Conservation (phyloP, 257 asterid species). For the Gynochthodes officinalis region DNA sequence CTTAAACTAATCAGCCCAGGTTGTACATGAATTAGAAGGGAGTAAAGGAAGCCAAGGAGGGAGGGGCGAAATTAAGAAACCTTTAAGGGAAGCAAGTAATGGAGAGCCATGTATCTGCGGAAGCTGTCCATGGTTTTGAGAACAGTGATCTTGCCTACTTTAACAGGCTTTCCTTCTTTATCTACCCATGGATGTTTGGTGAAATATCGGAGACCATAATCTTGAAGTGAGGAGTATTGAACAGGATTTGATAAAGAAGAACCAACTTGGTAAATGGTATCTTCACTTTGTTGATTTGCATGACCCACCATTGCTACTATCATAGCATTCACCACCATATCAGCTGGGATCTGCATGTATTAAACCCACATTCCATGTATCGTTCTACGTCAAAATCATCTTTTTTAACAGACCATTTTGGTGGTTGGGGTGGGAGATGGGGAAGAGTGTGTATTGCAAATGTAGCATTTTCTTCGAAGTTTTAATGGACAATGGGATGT, state of each 20-base stretch:
- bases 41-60: not conserved
- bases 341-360: constrained; percentile 74
- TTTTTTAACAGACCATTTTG: not conserved
- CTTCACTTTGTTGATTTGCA: constrained; percentile 35
- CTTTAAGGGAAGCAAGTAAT: constrained; percentile 77
- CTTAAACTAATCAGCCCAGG: not conserved
- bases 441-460: too few relatives aligned
- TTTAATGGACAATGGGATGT: not conserved
- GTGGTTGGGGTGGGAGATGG: too few relatives aligned
- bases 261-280: constrained; percentile 68
- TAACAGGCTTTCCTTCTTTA: constrained; percentile 61
- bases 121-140: constrained; percentile 63
- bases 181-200: constrained; percentile 68
- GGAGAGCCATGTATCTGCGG: constrained; percentile 52
- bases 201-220: constrained; percentile 51
- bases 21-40: not conserved
- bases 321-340: constrained; percentile 94
- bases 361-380: not conserved
- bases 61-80: constrained; percentile 20
- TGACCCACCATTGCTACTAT: constrained; percentile 64
- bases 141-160: constrained; percentile 57
- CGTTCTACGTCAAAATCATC: not conserved
- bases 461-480: not conserved
- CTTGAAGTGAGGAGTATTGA: constrained; percentile 33
- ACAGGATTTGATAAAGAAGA: constrained; percentile 78